A percentile compares a stretch with the other conserved stretches of the same genome.
These are phyloP conservation scores for Monosporozyma aquatica DNA, from an alignment of 805 yeast species.

Conservation along the genomic window DNA sequence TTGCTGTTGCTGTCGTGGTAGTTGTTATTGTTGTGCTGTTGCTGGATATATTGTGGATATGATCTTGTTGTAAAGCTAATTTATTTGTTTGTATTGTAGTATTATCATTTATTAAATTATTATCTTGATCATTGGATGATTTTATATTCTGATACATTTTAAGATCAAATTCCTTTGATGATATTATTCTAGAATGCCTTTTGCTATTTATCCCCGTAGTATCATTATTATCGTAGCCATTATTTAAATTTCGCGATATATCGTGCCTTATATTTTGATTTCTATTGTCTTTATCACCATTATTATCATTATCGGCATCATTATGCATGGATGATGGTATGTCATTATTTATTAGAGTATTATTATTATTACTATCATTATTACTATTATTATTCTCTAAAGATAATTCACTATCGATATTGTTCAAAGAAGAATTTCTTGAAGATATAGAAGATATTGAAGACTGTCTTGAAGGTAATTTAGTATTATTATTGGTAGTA, in stretches of 20 bases:
- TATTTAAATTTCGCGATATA: too few species aligned
- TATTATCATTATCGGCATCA: slow-evolving; percentile 8
- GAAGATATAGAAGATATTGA: slow-evolving; percentile 2
- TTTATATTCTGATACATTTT: background rate
- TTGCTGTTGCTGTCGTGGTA: background rate
- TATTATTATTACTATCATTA: background rate
- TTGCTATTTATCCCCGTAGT: too few species aligned
- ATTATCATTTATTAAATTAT: too few species aligned
- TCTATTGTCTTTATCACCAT: too few species aligned
- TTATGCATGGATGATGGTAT: background rate
- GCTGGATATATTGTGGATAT: background rate
- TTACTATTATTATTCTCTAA: background rate
- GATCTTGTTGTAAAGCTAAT: too few species aligned
- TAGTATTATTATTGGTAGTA: too few species aligned
- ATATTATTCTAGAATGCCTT: slow-evolving; percentile 1
- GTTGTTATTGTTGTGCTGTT: background rate
- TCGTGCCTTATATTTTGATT: slow-evolving; percentile 1
- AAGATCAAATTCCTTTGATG: background rate
- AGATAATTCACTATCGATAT: background rate
- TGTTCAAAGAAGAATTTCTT: background rate
- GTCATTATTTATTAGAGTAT: background rate
- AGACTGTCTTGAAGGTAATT: slow-evolving; percentile 3
- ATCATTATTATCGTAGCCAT: too few species aligned
- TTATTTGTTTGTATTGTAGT: too few species aligned
- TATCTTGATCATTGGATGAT: background rate